phyloP scores from a whole-genome alignment of 2,329 filamentous ascomycete genomes.

The Phyllosticta paracitricarpa region DNA sequence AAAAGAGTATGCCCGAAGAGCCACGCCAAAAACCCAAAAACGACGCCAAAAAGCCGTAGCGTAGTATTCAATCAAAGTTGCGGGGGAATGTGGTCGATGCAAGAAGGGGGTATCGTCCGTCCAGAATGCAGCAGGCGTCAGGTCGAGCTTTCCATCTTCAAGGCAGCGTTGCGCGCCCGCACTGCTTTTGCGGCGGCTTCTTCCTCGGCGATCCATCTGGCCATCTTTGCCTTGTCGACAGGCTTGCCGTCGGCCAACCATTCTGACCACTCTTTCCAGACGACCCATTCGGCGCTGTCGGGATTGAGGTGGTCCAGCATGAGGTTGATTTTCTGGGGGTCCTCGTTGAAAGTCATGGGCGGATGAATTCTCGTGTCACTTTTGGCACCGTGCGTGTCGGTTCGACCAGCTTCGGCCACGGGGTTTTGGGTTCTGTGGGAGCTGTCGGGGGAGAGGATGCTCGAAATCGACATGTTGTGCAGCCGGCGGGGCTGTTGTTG shows the following conservation, averaged over 20 bases:
- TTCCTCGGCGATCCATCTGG: background rate
- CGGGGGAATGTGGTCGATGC: background rate
- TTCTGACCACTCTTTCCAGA: slow-evolving; percentile 9
- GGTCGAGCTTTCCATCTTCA: background rate
- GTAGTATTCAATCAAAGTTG: background rate
- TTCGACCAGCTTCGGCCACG: background rate
- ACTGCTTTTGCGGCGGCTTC: background rate
- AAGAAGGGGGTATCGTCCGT: background rate
- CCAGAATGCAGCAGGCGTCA: background rate
- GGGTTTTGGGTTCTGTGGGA: background rate
- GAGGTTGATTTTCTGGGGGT: slow-evolving; percentile 5
- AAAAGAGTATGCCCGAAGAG: background rate
- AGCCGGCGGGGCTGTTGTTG: background rate
- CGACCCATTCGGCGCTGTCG: slow-evolving; percentile 6
- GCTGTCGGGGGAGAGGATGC: slow-evolving; percentile 5
- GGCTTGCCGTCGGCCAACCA: slow-evolving; percentile 3
- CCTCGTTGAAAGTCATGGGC: slow-evolving; percentile 2
- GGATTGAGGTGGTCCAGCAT: slow-evolving; percentile 7
- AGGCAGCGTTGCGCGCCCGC: background rate
- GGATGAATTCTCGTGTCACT: background rate
- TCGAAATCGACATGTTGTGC: slow-evolving; percentile 10
- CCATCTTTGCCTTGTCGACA: background rate
- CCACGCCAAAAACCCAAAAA: background rate
- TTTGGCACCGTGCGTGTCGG: background rate
- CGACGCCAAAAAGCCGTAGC: background rate